phyloP scores from a whole-genome alignment of 371 early-diverging fungal genomes.

The Mucor mucedo region DNA sequence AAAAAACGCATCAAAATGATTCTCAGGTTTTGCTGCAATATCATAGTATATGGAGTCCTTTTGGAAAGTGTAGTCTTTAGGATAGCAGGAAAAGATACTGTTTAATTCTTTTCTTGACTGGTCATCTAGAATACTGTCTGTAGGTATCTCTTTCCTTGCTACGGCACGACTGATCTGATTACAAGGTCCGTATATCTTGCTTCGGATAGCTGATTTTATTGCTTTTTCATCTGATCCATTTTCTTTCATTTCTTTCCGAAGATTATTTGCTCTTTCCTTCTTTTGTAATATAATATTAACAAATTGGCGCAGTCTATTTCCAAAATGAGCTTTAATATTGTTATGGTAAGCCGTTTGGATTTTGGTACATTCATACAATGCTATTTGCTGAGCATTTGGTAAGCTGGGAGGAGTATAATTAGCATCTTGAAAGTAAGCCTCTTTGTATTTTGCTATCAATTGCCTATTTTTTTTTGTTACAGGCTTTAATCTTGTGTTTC shows the following conservation, averaged over 20 bases:
- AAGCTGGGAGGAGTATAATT: background rate
- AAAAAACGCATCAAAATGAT: background rate
- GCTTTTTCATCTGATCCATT: background rate
- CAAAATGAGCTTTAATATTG: conserved; percentile 4
- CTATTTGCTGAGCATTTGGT: conserved; percentile 1
- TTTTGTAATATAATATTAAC: background rate
- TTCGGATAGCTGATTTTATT: background rate
- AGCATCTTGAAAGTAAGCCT: background rate
- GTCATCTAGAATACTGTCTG: background rate
- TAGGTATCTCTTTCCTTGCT: background rate
- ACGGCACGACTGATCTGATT: background rate
- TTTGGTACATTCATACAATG: conserved; percentile 3
- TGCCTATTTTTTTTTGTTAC: background rate
- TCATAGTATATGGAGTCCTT: background rate
- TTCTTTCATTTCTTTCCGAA: background rate
- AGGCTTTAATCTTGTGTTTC: background rate
- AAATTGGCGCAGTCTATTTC: background rate
- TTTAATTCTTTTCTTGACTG: background rate
- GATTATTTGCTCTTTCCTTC: background rate
- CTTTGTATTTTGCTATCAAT: conserved; percentile 2
- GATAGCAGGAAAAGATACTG: background rate
- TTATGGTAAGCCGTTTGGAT: conserved; percentile 12
- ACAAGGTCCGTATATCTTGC: background rate
- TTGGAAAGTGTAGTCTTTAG: background rate
- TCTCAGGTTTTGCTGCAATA: background rate